Evolutionary conservation across 306 rosid species (phyloP).

Genomic region (Biancaea sappan): DNA sequence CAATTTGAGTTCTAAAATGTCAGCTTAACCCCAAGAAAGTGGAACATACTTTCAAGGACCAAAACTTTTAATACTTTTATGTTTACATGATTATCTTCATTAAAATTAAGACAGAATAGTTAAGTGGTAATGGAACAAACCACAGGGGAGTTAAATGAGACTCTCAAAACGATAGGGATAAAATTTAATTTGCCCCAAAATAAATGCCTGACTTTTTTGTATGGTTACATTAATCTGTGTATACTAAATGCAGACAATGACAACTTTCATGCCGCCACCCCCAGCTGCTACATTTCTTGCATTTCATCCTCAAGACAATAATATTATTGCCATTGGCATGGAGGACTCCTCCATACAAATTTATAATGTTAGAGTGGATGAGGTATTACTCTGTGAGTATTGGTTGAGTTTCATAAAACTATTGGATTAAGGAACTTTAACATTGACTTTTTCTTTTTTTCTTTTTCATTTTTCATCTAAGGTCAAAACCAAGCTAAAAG

Average conservation of each 20-base stretch:
- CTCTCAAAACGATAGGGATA: neutral
- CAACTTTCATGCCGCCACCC: conserved; percentile 98
- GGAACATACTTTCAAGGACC: neutral
- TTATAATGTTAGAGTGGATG: conserved; percentile 94
- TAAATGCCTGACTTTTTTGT: neutral
- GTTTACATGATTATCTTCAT: neutral
- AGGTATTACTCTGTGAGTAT: conserved; percentile 54
- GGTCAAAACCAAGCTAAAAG: conserved; percentile 94
- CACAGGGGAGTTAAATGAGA: neutral
- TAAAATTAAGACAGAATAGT: neutral
- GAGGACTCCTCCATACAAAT: conserved; percentile 96
- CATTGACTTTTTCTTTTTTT: conserved; percentile 8
- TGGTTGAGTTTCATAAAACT: conserved; percentile 15
- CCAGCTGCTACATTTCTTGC: conserved; percentile 99
- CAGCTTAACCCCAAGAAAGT: neutral
- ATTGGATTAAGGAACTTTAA: conserved; percentile 8
- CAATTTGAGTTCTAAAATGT: neutral
- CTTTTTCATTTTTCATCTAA: conserved; percentile 39
- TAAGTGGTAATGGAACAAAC: neutral
- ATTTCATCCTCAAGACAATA: conserved; percentile 98
- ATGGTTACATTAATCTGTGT: conserved; percentile 33
- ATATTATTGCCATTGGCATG: conserved; percentile 99
- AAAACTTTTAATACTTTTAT: too few relatives aligned
- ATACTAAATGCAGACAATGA: conserved; percentile 81
- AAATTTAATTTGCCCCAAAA: neutral